Percentiles rank a stretch among this genome's conserved stretches.
phyloP scores from a whole-genome alignment of 164 flowering plant genomes.

The Stephania japonica region DNA sequence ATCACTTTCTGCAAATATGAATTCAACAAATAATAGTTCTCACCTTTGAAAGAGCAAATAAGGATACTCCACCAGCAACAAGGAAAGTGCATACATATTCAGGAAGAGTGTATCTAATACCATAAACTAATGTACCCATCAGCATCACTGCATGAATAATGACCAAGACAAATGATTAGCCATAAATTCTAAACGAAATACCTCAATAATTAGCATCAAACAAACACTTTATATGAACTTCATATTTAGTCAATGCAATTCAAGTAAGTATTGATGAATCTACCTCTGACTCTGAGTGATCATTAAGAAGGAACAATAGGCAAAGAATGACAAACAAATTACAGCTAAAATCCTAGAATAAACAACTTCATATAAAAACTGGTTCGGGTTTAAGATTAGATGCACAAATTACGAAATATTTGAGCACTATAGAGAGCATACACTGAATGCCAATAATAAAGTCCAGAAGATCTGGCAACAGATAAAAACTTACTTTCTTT shows the following conservation, averaged over 20 bases:
- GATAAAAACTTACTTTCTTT: background rate
- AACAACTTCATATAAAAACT: background rate
- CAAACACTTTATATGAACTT: background rate
- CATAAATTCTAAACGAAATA: background rate
- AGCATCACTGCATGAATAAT: slow-evolving; percentile 71
- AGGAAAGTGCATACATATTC: slow-evolving; percentile 87
- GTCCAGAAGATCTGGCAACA: background rate
- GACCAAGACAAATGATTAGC: slow-evolving; percentile 5
- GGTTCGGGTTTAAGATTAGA: background rate
- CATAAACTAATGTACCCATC: slow-evolving; percentile 83
- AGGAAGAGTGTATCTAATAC: slow-evolving; percentile 73
- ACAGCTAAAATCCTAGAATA: background rate
- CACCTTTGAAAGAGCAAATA: slow-evolving; percentile 90
- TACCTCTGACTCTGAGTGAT: background rate
- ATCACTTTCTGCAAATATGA: background rate
- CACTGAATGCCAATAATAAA: background rate
- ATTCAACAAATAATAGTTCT: slow-evolving; percentile 10
- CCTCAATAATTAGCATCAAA: background rate
- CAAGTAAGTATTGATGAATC: background rate
- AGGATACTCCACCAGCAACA: slow-evolving; percentile 98
- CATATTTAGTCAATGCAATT: background rate
- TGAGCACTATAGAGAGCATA: background rate
- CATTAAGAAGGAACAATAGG: background rate
- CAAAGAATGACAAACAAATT: background rate
- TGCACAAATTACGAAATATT: background rate